These are phyloP conservation scores for Oryza australiensis DNA, from an alignment of 176 grass and related monocot species.

Conservation along the genomic window DNA sequence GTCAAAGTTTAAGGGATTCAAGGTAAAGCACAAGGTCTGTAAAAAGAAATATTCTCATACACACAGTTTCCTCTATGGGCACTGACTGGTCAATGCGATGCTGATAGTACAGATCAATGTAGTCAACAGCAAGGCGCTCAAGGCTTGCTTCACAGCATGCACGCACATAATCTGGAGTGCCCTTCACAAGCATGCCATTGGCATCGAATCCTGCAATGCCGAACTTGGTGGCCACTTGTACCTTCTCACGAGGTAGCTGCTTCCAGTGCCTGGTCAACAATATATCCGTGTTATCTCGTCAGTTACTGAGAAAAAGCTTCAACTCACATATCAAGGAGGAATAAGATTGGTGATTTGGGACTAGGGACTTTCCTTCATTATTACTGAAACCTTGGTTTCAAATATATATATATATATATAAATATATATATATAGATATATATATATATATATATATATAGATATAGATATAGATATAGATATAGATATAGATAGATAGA, in stretches of 20 bases:
- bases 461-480: no score
- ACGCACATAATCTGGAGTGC: conserved; percentile 61
- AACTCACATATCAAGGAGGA: conserved; percentile 12
- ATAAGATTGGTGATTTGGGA: neutral
- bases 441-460: neutral
- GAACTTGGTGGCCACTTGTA: conserved; percentile 77
- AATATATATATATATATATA: no score
- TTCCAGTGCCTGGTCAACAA: conserved; percentile 60
- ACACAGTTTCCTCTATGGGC: conserved; percentile 82
- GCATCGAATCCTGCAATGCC: conserved; percentile 53
- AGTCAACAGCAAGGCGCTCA: conserved; percentile 58
- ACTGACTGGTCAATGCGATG: conserved; percentile 76
- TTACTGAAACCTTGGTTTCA: neutral
- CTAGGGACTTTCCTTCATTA: neutral
- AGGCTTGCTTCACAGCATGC: conserved; percentile 66
- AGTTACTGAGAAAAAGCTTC: neutral
- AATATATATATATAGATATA: no score
- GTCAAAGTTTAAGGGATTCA: neutral
- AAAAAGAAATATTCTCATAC: conserved; percentile 31
- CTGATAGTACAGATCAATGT: conserved; percentile 85
- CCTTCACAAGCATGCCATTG: conserved; percentile 56
- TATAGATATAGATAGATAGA: no score
- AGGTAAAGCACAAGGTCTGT: neutral
- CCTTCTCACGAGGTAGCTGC: conserved; percentile 63
- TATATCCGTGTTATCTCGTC: neutral